Percentiles rank a stretch among this genome's conserved stretches.
Evolutionary conservation across 2,329 filamentous ascomycete genomes (phyloP).

Genomic region (Xenosphaeropsis pyriputrescens): DNA sequence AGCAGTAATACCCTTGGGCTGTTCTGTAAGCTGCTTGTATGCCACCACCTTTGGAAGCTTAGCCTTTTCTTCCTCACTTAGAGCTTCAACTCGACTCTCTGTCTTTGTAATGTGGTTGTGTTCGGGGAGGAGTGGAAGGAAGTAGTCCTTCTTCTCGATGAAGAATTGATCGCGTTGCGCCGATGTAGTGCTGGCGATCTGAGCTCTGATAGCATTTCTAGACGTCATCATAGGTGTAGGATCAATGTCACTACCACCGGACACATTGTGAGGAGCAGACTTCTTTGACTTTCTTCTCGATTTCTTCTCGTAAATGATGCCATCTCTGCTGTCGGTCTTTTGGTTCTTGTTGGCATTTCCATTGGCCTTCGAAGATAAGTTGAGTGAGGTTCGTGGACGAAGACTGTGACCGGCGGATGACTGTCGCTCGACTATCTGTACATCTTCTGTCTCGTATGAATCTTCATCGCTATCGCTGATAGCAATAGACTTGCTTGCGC

Average conservation of each 20-base stretch:
- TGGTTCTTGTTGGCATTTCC: conserved; percentile 7
- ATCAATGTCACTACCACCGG: not conserved
- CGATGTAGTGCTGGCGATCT: conserved; percentile 14
- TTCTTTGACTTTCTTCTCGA: too few species aligned
- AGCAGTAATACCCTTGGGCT: conserved; percentile 25
- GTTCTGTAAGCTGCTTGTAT: conserved; percentile 13
- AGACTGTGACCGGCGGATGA: conserved; percentile 4
- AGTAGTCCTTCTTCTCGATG: conserved; percentile 18
- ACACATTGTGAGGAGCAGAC: too few species aligned
- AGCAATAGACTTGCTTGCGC: not conserved
- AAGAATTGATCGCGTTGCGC: conserved; percentile 17
- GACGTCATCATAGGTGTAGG: conserved; percentile 11
- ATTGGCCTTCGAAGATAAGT: conserved; percentile 11
- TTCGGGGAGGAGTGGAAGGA: conserved; percentile 17
- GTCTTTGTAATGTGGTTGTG: conserved; percentile 19
- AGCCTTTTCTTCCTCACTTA: conserved; percentile 9
- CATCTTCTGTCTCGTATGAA: not conserved
- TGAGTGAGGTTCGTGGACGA: conserved; percentile 7
- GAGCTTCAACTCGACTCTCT: conserved; percentile 10
- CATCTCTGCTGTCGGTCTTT: not conserved
- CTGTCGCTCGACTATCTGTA: too few species aligned
- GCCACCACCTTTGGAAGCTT: conserved; percentile 11
- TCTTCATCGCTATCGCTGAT: not conserved
- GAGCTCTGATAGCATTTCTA: conserved; percentile 13
- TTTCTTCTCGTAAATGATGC: too few species aligned